A percentile compares a stretch with the other conserved stretches of the same genome.
Evolutionary conservation across 768 basidiomycete genomes (phyloP).

Genomic region (Dioszegia hungarica): DNA sequence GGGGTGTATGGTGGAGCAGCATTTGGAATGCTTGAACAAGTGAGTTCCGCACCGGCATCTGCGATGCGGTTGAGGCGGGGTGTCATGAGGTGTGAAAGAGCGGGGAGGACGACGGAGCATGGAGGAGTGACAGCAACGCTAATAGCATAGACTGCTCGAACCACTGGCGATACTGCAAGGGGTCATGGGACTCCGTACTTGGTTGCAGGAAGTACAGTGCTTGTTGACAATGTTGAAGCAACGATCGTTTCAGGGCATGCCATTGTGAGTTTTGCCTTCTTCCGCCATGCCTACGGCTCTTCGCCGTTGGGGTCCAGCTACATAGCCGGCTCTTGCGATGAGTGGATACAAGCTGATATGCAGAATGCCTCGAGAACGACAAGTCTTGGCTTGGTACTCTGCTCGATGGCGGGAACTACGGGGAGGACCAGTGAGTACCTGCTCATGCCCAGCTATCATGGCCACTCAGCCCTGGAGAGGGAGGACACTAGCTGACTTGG

Average conservation of each 20-base stretch:
- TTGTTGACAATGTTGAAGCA: slow-evolving; percentile 35
- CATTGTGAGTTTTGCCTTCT: slow-evolving; percentile 27
- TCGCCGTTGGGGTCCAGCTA: neutral
- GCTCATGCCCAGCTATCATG: too few species aligned
- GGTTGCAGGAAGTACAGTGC: slow-evolving; percentile 38
- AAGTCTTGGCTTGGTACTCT: slow-evolving; percentile 40
- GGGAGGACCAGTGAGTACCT: slow-evolving; percentile 23
- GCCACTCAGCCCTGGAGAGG: too few species aligned
- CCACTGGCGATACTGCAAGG: slow-evolving; percentile 40
- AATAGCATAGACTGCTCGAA: slow-evolving; percentile 29
- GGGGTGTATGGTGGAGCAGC: slow-evolving; percentile 20
- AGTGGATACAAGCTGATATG: too few species aligned
- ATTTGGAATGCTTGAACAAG: slow-evolving; percentile 40
- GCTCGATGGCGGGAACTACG: slow-evolving; percentile 36
- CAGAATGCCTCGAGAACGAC: slow-evolving; percentile 35
- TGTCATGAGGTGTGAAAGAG: neutral
- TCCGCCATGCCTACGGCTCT: neutral
- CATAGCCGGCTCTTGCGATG: neutral
- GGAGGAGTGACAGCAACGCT: neutral
- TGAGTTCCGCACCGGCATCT: slow-evolving; percentile 14
- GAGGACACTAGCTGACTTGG: neutral
- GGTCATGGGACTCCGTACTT: slow-evolving; percentile 28
- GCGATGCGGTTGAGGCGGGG: neutral
- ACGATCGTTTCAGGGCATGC: slow-evolving; percentile 32
- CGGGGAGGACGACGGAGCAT: neutral